phyloP scores from a whole-genome alignment of 192 early-diverging fungal genomes.

The Gryganskiella cystojenkinii region DNA sequence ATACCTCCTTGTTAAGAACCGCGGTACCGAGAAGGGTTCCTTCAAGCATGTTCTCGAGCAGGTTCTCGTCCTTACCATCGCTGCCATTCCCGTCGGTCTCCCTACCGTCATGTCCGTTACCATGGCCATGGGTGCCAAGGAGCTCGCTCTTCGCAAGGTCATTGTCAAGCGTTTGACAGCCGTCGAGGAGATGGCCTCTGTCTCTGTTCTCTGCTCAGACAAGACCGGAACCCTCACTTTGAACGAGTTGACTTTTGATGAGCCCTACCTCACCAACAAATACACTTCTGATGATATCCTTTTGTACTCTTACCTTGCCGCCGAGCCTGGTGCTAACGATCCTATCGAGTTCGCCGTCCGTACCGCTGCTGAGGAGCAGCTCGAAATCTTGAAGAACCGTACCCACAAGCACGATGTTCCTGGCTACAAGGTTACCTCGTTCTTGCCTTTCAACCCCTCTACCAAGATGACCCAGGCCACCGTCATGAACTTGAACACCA shows the following conservation, averaged over 20 bases:
- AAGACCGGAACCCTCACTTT: conserved; percentile 95
- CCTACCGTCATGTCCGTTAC: conserved; percentile 96
- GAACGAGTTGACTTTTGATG: conserved; percentile 93
- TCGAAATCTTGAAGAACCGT: conserved; percentile 72
- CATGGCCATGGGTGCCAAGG: conserved; percentile 96
- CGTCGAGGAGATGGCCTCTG: conserved; percentile 94
- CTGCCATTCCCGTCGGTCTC: conserved; percentile 93
- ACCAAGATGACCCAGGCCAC: conserved; percentile 95
- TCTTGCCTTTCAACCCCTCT: conserved; percentile 93
- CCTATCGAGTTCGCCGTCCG: conserved; percentile 93
- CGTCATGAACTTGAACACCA: conserved; percentile 79
- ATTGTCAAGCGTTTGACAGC: conserved; percentile 96
- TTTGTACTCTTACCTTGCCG: conserved; percentile 83
- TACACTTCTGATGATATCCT: conserved; percentile 83
- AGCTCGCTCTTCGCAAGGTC: conserved; percentile 92
- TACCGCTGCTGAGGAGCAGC: conserved; percentile 78
- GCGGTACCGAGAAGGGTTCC: conserved; percentile 15
- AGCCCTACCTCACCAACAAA: conserved; percentile 77
- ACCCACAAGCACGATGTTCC: conserved; percentile 71
- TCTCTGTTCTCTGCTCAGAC: conserved; percentile 87
- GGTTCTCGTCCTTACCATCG: conserved; percentile 84
- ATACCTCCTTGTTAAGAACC: conserved; percentile 67
- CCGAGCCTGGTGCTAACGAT: conserved; percentile 91
- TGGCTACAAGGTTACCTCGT: conserved; percentile 91
- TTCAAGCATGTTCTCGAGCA: conserved; percentile 62